Conservation (phyloP, 179 eudicot genomes). For the Heliamphora pulchella region DNA sequence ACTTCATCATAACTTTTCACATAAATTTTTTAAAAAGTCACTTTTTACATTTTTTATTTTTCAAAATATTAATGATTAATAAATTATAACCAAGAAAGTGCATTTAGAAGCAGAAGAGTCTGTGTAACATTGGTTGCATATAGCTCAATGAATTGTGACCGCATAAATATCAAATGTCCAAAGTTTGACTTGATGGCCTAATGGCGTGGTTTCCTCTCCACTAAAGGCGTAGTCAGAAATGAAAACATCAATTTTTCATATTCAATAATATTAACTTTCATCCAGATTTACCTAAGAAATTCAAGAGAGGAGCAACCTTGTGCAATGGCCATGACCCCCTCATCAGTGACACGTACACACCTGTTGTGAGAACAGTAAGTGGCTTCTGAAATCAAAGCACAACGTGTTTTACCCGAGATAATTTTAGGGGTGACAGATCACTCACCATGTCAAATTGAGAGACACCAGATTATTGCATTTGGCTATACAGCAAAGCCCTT, state of each 20-base stretch:
- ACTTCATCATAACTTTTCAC: too few relatives aligned
- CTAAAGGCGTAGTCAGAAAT: constrained; percentile 7
- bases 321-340: constrained; percentile 67
- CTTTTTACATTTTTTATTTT: too few relatives aligned
- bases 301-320: constrained; percentile 70
- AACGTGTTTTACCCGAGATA: background rate
- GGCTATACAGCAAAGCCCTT: constrained; percentile 64
- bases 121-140: background rate
- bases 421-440: background rate
- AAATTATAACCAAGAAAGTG: too few relatives aligned
- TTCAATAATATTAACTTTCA: background rate
- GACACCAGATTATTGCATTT: constrained; percentile 66
- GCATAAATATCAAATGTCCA: constrained; percentile 4
- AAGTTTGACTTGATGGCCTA: background rate
- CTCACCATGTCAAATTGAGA: constrained; percentile 81
- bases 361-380: constrained; percentile 29
- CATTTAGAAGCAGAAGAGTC: background rate
- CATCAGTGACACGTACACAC: constrained; percentile 78
- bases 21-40: too few relatives aligned
- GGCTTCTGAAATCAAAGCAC: background rate
- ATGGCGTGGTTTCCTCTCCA: background rate
- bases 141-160: background rate
- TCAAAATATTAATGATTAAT: too few relatives aligned
- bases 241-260: background rate
- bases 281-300: constrained; percentile 50